Percentiles rank a stretch among this genome's conserved stretches.
phyloP scores from a whole-genome alignment of 1,284 basidiomycete species.

The Irpex sp. region DNA sequence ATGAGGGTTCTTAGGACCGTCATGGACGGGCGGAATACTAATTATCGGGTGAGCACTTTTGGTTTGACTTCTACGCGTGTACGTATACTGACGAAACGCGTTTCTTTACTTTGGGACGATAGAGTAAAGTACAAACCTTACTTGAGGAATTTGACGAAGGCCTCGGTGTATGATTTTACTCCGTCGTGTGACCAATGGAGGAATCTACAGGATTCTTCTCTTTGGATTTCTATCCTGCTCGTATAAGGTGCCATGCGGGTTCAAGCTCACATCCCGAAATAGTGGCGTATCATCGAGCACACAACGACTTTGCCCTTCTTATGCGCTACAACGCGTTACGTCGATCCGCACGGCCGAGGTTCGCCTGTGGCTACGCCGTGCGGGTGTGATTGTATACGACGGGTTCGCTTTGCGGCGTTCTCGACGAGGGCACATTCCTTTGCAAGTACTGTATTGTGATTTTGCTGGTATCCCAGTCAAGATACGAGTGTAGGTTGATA shows the following conservation, averaged over 20 bases:
- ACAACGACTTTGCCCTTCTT: constrained; percentile 22
- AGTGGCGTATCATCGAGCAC: constrained; percentile 81
- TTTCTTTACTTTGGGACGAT: too few species aligned
- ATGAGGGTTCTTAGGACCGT: constrained; percentile 55
- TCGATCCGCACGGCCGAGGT: not conserved
- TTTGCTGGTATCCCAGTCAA: not conserved
- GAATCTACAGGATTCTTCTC: not conserved
- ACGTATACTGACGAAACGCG: too few species aligned
- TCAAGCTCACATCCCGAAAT: constrained; percentile 52
- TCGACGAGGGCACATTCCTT: constrained; percentile 6
- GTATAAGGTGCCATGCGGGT: constrained; percentile 80
- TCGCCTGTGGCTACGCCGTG: not conserved
- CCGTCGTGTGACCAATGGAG: not conserved
- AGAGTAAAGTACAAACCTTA: constrained; percentile 67
- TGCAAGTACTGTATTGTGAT: too few species aligned
- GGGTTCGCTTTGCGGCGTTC: not conserved
- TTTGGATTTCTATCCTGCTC: constrained; percentile 39
- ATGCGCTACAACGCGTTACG: not conserved
- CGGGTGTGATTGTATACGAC: not conserved
- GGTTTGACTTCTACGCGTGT: too few species aligned
- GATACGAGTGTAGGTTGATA: too few species aligned
- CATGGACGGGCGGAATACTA: constrained; percentile 60
- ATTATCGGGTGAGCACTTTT: constrained; percentile 64
- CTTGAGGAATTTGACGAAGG: constrained; percentile 59
- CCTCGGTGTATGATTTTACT: constrained; percentile 21